Conservation (phyloP, 257 asterid species). For the Solanum clarkiae region DNA sequence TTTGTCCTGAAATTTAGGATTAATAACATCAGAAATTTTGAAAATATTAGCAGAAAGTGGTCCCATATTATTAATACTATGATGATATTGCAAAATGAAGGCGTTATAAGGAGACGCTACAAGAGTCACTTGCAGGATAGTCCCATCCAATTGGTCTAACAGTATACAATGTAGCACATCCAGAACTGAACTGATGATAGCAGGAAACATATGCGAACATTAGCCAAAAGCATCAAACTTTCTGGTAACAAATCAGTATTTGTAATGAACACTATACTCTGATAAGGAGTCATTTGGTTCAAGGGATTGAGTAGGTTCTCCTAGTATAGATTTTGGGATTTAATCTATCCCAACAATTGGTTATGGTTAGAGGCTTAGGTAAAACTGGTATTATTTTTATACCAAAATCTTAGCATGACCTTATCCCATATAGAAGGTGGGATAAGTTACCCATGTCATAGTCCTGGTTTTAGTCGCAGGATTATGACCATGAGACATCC, state of each 20-base stretch:
- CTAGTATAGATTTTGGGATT: background rate
- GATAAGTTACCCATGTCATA: background rate
- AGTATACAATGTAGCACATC: background rate
- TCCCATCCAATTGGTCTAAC: background rate
- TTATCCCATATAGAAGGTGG: background rate
- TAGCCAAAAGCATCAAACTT: background rate
- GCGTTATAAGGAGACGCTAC: background rate
- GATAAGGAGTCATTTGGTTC: background rate
- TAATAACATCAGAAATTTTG: background rate
- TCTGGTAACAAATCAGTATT: background rate
- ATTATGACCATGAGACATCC: background rate
- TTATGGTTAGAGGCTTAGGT: background rate
- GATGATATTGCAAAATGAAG: background rate
- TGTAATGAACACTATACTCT: background rate
- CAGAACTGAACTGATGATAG: background rate
- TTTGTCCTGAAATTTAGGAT: constrained; percentile 27
- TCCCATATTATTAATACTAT: background rate
- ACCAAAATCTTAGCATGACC: background rate
- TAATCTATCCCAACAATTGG: background rate
- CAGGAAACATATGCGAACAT: background rate
- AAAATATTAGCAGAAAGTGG: background rate
- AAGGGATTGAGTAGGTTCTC: background rate
- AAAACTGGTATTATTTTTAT: background rate
- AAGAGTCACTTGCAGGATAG: background rate
- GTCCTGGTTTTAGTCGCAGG: background rate